phyloP scores from a whole-genome alignment of 116 monocot genomes.

The Cymodocea nodosa region DNA sequence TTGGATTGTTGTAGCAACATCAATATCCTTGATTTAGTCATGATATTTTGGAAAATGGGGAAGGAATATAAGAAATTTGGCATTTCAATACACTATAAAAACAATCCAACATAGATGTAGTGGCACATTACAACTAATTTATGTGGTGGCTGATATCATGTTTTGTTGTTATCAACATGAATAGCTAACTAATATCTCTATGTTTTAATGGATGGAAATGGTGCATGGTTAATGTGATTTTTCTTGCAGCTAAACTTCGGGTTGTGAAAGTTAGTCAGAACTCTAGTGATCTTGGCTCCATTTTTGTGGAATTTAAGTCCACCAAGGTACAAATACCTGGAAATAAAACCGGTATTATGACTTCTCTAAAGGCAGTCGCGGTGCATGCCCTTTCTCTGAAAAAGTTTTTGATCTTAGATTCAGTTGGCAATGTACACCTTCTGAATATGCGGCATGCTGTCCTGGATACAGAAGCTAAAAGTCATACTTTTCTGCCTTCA shows the following conservation, averaged over 20 bases:
- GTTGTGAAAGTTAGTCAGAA: slow-evolving; percentile 51
- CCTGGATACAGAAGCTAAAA: slow-evolving; percentile 11
- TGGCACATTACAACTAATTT: too few species aligned
- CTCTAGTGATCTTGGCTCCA: slow-evolving; percentile 39
- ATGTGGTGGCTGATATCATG: too few species aligned
- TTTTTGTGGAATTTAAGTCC: slow-evolving; percentile 25
- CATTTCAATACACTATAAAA: too few species aligned
- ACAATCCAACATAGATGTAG: too few species aligned
- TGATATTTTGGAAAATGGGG: too few species aligned
- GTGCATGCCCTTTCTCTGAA: slow-evolving; percentile 47
- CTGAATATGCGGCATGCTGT: slow-evolving; percentile 25
- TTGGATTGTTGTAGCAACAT: too few species aligned
- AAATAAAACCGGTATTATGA: slow-evolving; percentile 5
- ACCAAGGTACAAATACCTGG: slow-evolving; percentile 9
- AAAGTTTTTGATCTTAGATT: slow-evolving; percentile 68
- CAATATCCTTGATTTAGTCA: too few species aligned
- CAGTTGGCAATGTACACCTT: slow-evolving; percentile 61
- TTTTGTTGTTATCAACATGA: too few species aligned
- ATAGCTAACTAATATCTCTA: too few species aligned
- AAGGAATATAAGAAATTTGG: too few species aligned
- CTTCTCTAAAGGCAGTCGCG: slow-evolving; percentile 41
- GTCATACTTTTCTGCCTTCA: slow-evolving; percentile 5
- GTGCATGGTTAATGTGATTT: neutral
- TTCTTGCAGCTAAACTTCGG: slow-evolving; percentile 47
- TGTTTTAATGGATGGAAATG: too few species aligned